These are phyloP conservation scores for Sclerotinia sclerotiorum DNA, from an alignment of 2,329 filamentous ascomycete genomes.

Conservation along the genomic window DNA sequence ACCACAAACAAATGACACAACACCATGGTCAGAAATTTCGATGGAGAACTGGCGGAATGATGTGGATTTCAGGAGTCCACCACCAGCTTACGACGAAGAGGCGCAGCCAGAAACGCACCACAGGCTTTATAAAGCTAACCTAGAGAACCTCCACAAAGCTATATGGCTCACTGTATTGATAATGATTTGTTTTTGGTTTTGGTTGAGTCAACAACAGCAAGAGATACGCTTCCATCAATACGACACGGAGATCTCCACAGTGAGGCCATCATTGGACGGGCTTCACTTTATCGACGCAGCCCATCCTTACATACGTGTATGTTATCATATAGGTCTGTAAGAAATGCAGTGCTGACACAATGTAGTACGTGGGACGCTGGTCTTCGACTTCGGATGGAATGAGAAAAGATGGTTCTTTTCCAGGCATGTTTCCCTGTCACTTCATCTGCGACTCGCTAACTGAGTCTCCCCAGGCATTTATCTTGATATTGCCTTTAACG, in stretches of 20 bases:
- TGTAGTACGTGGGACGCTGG: conserved; percentile 37
- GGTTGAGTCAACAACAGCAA: conserved; percentile 16
- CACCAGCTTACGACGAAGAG: conserved; percentile 17
- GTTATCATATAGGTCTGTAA: not conserved
- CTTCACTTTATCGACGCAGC: conserved; percentile 32
- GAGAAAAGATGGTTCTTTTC: conserved; percentile 35
- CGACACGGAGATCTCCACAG: not conserved
- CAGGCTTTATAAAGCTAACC: not conserved
- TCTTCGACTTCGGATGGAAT: conserved; percentile 26
- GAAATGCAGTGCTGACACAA: not conserved
- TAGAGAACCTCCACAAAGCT: conserved; percentile 15
- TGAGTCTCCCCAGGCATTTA: conserved; percentile 29
- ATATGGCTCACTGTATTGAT: conserved; percentile 35
- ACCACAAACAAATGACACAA: conserved; percentile 22
- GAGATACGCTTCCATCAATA: conserved; percentile 15
- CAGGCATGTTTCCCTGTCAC: conserved; percentile 25
- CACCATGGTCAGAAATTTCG: conserved; percentile 31
- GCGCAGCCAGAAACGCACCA: not conserved
- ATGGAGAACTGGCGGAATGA: conserved; percentile 28
- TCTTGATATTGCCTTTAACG: conserved; percentile 34
- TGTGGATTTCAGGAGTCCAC: conserved; percentile 20
- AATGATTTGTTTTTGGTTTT: conserved; percentile 34
- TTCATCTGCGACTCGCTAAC: conserved; percentile 8
- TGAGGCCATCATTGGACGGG: conserved; percentile 23
- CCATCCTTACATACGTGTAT: conserved; percentile 33